Conservation (phyloP, 78 protist genomes). For the Dictyostelium firmibasis region DNA sequence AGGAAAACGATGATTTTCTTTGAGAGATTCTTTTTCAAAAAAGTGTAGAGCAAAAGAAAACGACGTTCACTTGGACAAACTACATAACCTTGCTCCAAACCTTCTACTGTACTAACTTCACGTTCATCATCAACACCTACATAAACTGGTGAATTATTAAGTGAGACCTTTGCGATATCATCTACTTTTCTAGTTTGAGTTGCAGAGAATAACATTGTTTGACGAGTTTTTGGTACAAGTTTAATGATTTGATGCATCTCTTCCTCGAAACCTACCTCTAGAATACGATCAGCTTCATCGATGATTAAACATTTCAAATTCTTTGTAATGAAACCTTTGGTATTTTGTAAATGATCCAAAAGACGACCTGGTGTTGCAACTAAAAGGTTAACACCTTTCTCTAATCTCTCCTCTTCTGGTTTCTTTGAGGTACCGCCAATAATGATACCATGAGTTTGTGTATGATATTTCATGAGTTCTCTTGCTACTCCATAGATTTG, state of each 20-base stretch:
- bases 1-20: constrained; percentile 96
- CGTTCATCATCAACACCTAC: constrained; percentile 89
- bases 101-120: constrained; percentile 87
- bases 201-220: constrained; percentile 98
- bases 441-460: constrained; percentile 94
- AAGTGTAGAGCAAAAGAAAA: constrained; percentile 97
- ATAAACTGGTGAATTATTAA: constrained; percentile 86
- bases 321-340: constrained; percentile 89
- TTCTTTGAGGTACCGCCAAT: constrained; percentile 97
- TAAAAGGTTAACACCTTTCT: constrained; percentile 96
- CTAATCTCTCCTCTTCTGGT: constrained; percentile 93
- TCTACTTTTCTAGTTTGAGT: constrained; percentile 97
- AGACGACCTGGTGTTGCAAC: constrained; percentile 99
- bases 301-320: constrained; percentile 94
- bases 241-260: constrained; percentile 95
- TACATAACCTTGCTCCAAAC: constrained; percentile 97
- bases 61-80: constrained; percentile 92
- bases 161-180: constrained; percentile 94
- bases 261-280: constrained; percentile 97
- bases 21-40: constrained; percentile 94
- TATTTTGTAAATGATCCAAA: constrained; percentile 97
- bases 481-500: constrained; percentile 93
- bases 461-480: constrained; percentile 87
- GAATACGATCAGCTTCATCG: constrained; percentile 99
- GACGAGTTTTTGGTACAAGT: constrained; percentile 95